phyloP scores from a whole-genome alignment of 441 rosid species.

The Arabidopsis hybrid region DNA sequence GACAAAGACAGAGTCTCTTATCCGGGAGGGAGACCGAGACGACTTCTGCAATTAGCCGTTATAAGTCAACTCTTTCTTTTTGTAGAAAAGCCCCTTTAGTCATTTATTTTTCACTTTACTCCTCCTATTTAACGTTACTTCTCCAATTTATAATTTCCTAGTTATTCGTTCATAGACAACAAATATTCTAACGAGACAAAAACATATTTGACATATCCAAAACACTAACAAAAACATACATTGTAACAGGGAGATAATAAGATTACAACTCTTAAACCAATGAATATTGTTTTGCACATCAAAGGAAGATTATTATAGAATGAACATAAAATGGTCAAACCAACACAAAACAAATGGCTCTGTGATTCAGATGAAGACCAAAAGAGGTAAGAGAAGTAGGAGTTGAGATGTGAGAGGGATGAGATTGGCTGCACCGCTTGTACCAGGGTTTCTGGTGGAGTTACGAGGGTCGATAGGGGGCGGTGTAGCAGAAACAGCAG shows the following conservation, averaged over 20 bases:
- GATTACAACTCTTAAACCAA: conserved; percentile 11
- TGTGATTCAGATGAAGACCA: conserved; percentile 39
- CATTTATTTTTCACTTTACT: conserved; percentile 7
- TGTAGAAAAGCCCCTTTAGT: not conserved
- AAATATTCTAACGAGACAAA: too few relatives aligned
- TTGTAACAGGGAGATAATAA: not conserved
- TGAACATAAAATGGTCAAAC: conserved; percentile 26
- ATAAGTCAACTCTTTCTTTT: conserved; percentile 11
- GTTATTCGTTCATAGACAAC: not conserved
- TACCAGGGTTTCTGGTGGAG: not conserved
- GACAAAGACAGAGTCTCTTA: conserved; percentile 3
- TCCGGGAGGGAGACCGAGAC: not conserved
- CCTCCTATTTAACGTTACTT: not conserved
- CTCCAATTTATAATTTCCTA: too few relatives aligned
- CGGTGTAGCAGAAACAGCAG: not conserved
- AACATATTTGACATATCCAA: not conserved
- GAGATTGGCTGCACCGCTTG: conserved; percentile 21
- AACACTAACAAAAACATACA: not conserved
- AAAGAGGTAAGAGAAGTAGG: conserved; percentile 37
- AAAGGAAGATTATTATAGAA: not conserved
- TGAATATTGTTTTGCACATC: conserved; percentile 8
- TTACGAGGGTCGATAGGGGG: conserved; percentile 3
- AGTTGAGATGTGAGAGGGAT: conserved; percentile 30
- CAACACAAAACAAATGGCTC: conserved; percentile 30
- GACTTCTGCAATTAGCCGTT: not conserved